Base-by-base conservation (phyloP, 768 basidiomycete genomes). In the Austroboletus eburneus region DNA sequence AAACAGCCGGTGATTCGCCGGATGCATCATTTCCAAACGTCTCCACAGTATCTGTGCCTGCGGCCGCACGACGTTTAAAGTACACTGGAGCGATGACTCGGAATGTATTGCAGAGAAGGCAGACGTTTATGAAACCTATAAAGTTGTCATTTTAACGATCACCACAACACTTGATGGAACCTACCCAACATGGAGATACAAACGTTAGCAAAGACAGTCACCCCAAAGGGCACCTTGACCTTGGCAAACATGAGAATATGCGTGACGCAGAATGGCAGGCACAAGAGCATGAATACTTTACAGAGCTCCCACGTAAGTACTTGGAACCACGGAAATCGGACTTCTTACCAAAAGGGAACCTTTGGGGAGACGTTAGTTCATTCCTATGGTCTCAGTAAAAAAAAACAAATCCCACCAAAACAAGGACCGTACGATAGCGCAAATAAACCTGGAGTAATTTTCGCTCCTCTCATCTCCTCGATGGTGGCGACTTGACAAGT, bases 71-170 rank as follows among this genome's bases (percentile, higher is more conserved):
- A 42, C 51, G 20, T 21, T 59, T 62, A 48, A 74, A 66, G 54
- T 82, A 74, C 20, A 76, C 75, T 21, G 77, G 77, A 9, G 72
- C 69, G 27, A 89, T 66, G 42, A 85, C 72, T 9, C 79, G 76
- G 58, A 86, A 77, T 9, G 81, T 85, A 57, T 83, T 85, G 68
- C 75, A 79, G 23, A 87, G 72, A n/a, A 88, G 69, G 9, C 74
- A 47, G 22, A 84, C 82, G 55, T 88, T 82, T 20, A 78, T 77
- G 22, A 81, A 54, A 35, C 84, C 87, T 89, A 48, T 6, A 25
- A 55, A 12, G 18, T 44, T 27, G 39, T 53, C 10, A 51, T 25
- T 16, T 35, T 25, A 33, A 24, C 13, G n/a, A 32, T 37, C 17
- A 16, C 30, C 13, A 22, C 37, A 16, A 23, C 23, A 40, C 22